phyloP scores from a whole-genome alignment of 257 asterid species.

The Lithospermum erythrorhizon region DNA sequence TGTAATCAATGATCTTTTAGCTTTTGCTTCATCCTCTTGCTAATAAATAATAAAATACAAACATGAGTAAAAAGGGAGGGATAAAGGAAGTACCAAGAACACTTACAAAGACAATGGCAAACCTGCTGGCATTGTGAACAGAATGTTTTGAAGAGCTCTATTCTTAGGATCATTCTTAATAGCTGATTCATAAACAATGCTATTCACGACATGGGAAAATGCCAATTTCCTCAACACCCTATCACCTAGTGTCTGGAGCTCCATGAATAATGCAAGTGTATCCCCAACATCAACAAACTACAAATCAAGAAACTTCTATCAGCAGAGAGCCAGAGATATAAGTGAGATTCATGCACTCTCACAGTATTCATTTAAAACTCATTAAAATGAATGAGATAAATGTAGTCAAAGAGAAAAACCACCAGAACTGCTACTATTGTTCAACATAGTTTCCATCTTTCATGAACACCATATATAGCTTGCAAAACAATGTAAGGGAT shows the following conservation, averaged over 20 bases:
- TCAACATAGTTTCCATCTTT: too few relatives aligned
- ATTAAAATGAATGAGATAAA: too few relatives aligned
- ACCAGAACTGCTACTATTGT: background rate
- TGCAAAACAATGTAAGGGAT: background rate
- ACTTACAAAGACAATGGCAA: constrained; percentile 10
- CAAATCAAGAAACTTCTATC: background rate
- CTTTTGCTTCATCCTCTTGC: constrained; percentile 87
- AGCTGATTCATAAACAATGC: constrained; percentile 75
- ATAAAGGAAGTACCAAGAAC: constrained; percentile 5
- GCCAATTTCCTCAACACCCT: constrained; percentile 48
- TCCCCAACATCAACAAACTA: constrained; percentile 57
- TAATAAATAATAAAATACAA: constrained; percentile 18
- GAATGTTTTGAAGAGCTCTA: constrained; percentile 60
- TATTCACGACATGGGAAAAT: constrained; percentile 60
- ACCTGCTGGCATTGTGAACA: constrained; percentile 83
- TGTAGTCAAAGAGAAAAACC: too few relatives aligned
- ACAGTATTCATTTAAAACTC: too few relatives aligned
- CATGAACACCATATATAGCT: background rate
- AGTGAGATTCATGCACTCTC: background rate
- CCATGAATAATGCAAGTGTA: constrained; percentile 73
- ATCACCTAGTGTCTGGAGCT: constrained; percentile 82
- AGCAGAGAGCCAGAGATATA: background rate
- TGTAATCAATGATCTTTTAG: constrained; percentile 63
- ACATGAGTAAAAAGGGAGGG: constrained; percentile 5
- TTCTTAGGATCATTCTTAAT: constrained; percentile 75